Base-by-base conservation (phyloP, 164 flowering plant species). In the Protea cynaroides region DNA sequence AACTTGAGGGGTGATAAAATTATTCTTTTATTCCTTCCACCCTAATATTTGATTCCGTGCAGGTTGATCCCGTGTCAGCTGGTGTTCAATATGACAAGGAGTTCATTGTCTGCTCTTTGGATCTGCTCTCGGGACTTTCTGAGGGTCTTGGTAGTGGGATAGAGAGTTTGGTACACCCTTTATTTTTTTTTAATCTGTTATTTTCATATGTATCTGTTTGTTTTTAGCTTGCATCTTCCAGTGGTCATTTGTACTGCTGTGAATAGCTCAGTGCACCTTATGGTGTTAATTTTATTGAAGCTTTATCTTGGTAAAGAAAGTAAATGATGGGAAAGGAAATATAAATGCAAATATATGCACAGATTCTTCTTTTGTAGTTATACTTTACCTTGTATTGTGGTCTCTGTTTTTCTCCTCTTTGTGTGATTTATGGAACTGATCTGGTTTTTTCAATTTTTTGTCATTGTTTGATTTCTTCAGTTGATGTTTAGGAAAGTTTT, bases 61-160 rank as follows among this genome's bases (percentile, higher is more conserved):
- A 95, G 99, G 90, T 79, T 71, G 83, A 90, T 80, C 87, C 99
- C 75, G 78, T 60, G 68, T 71, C 92, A 64, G 89, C 97, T 71
- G 96, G 94, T 50, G 81, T 75, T 70, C 96, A 82, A 65, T 90
- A 85, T 82, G 97, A 95, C 67, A 92, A 84, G 74, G 99, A 95
- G 73, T 95, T 95, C 50, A 72, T 86, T 63, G 99, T 95, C 6
- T 95, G 99, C 79, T 85, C 85, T 55, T 85, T 95, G 70, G 99
- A 95, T 74, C 74, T 95, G 63, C 91, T 95, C 43, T 95, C 99
- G 63, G 97, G 97, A 66, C 96, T 95, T 68, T 74, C 90, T 37
- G 99, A 92, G 76, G 97, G 97, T 68, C 99, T 95, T 82, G 97
- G 97, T 62, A 79, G 91, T 79, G 92, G 96, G 60, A 79, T 95